These are phyloP conservation scores for Trypanosoma congolense DNA, from an alignment of 208 protist species.

Conservation along the genomic window DNA sequence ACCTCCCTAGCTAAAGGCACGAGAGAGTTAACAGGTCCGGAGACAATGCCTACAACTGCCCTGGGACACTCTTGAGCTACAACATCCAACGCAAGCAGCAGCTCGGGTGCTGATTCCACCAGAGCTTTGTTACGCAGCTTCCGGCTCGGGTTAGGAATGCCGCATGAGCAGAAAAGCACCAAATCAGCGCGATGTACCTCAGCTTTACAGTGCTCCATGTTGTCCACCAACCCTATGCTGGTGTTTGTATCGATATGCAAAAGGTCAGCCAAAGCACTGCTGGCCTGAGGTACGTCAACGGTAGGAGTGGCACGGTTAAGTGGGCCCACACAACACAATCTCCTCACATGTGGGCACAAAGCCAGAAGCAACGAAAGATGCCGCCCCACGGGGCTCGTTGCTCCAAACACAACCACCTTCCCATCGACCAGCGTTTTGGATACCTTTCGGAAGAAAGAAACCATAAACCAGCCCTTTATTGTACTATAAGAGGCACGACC, in stretches of 20 bases:
- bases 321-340: slow-evolving; percentile 79
- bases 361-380: slow-evolving; percentile 92
- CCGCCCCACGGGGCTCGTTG: slow-evolving; percentile 89
- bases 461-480: background rate
- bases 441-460: slow-evolving; percentile 25
- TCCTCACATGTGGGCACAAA: slow-evolving; percentile 59
- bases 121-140: slow-evolving; percentile 87
- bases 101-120: slow-evolving; percentile 65
- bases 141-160: slow-evolving; percentile 86
- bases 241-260: slow-evolving; percentile 69
- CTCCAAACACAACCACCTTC: slow-evolving; percentile 90
- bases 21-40: slow-evolving; percentile 92
- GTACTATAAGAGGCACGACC: too few relatives aligned
- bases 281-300: slow-evolving; percentile 21
- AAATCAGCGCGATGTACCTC: slow-evolving; percentile 73
- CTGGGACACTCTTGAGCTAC: slow-evolving; percentile 65
- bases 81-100: slow-evolving; percentile 66
- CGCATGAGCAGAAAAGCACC: slow-evolving; percentile 87
- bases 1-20: slow-evolving; percentile 90
- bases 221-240: slow-evolving; percentile 29
- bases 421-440: slow-evolving; percentile 14
- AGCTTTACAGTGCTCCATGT: slow-evolving; percentile 43
- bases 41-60: slow-evolving; percentile 81
- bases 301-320: slow-evolving; percentile 14
- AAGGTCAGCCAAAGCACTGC: slow-evolving; percentile 67